Evolutionary conservation across 768 basidiomycete genomes (phyloP), one percentile per base, ranked within the genome.

Genomic region (Suillus lakei): DNA sequence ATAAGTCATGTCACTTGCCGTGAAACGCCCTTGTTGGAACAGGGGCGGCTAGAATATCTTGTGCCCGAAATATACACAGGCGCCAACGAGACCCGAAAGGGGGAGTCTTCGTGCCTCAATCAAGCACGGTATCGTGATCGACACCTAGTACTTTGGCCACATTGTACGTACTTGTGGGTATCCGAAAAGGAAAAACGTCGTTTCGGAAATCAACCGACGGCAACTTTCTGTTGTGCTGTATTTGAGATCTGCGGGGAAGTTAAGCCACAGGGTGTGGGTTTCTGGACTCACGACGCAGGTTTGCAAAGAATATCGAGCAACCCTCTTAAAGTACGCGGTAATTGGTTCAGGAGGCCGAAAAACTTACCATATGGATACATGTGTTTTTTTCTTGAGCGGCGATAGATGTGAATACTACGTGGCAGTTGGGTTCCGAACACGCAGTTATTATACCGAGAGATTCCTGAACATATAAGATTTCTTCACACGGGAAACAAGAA

Each of bases 121-220:
- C 50, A 66, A 65, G 69, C 60, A 67, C 55, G 55, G 55, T 73
- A 70, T 73, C 73, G 72, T 73, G 75, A 76, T 76, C 72, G 76
- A 73, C 76, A 69, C 58, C 65, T 48, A 46, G 32, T n/a, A n/a
- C n/a, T n/a, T 23, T 61, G 66, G 60, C 66, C 61, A 69, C 58
- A 63, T 63, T 68, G 61, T 62, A 69, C 65, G 66, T 67, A 69
- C 66, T 64, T 21, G 8, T 4, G 65, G 85, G 82, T 77, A 83
- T 9, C 82, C 83, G 23, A 82, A 84, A 54, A 85, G 85, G 60
- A 85, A 89, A 34, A 30, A 86, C 86, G 72, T 73, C 36, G 83
- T 85, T 44, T 88, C 56, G 56, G 56, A 58, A 58, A 58, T 89
- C 73, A 87, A 85, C 73, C 72, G 78, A 32, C 80, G 84, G 50